phyloP scores from a whole-genome alignment of 2,329 filamentous ascomycete species.

The Parafenestella ontariensis region DNA sequence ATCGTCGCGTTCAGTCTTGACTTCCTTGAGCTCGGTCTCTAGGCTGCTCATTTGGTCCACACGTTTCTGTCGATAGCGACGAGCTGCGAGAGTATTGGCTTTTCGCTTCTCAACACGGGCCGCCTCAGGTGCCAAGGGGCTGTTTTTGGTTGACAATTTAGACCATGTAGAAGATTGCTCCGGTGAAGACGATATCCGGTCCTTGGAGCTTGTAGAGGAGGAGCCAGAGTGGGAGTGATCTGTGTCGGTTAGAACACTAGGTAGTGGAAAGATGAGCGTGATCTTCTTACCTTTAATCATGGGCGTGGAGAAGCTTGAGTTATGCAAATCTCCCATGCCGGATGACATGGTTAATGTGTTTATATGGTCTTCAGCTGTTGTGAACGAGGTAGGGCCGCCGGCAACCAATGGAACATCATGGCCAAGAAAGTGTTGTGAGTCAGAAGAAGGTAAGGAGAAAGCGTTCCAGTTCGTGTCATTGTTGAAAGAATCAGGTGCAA shows the following conservation, averaged over 20 bases:
- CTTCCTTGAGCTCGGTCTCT: slow-evolving; percentile 65
- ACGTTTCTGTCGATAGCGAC: slow-evolving; percentile 74
- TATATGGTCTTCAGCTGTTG: slow-evolving; percentile 17
- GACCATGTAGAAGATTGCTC: slow-evolving; percentile 29
- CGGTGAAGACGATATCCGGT: slow-evolving; percentile 34
- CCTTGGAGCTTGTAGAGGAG: slow-evolving; percentile 32
- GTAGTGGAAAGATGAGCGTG: not conserved
- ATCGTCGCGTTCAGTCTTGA: slow-evolving; percentile 69
- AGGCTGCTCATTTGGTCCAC: slow-evolving; percentile 70
- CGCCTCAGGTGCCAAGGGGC: slow-evolving; percentile 27
- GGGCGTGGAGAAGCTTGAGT: slow-evolving; percentile 25
- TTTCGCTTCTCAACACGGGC: slow-evolving; percentile 62
- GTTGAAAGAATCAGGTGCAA: slow-evolving; percentile 26
- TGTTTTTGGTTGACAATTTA: slow-evolving; percentile 34
- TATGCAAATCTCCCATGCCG: slow-evolving; percentile 16
- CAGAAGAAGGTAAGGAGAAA: slow-evolving; percentile 27
- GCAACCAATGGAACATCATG: slow-evolving; percentile 27
- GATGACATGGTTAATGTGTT: slow-evolving; percentile 28
- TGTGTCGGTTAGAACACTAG: slow-evolving; percentile 23
- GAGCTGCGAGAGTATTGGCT: slow-evolving; percentile 74
- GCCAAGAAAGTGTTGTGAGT: slow-evolving; percentile 28
- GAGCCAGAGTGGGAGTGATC: slow-evolving; percentile 37
- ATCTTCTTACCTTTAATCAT: slow-evolving; percentile 35
- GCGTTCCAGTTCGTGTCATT: slow-evolving; percentile 33
- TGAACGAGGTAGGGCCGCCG: slow-evolving; percentile 16